These are phyloP conservation scores for Vinca minor DNA, from an alignment of 257 asterid species.

Conservation along the genomic window DNA sequence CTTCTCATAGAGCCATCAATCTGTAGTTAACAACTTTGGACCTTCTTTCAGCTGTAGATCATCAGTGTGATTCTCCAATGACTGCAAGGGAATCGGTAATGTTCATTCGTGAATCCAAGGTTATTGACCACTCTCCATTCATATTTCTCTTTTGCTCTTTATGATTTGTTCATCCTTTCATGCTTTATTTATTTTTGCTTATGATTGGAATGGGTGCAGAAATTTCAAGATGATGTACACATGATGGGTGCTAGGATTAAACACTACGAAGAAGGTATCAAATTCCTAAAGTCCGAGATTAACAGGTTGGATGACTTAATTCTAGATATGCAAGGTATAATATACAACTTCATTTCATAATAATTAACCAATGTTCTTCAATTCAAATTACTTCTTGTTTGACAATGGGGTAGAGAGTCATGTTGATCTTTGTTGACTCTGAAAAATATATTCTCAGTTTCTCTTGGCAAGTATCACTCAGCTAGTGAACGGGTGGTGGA, in stretches of 20 bases:
- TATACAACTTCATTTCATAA: neutral
- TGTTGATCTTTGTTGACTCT: conserved; percentile 11
- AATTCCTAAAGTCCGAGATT: conserved; percentile 32
- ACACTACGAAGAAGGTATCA: conserved; percentile 57
- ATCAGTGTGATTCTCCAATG: too few species aligned
- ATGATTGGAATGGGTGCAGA: conserved; percentile 29
- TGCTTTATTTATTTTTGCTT: neutral
- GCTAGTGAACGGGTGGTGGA: conserved; percentile 18
- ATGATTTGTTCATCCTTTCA: neutral
- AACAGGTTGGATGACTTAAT: conserved; percentile 48
- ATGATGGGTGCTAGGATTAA: conserved; percentile 52
- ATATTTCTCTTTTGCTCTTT: neutral
- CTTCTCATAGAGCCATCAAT: too few species aligned
- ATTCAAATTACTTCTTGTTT: neutral
- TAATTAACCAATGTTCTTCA: neutral
- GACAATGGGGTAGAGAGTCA: too few species aligned
- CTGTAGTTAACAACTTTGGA: too few species aligned
- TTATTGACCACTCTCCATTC: conserved; percentile 10
- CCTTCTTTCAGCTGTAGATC: too few species aligned
- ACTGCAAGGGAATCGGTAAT: neutral
- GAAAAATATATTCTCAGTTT: conserved; percentile 32
- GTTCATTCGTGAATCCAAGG: conserved; percentile 35
- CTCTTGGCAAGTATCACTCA: conserved; percentile 49
- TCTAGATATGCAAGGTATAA: conserved; percentile 51
- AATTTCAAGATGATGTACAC: conserved; percentile 51